phyloP scores from a whole-genome alignment of 2,329 filamentous ascomycete genomes.

The Chaetomiaceae sp. region DNA sequence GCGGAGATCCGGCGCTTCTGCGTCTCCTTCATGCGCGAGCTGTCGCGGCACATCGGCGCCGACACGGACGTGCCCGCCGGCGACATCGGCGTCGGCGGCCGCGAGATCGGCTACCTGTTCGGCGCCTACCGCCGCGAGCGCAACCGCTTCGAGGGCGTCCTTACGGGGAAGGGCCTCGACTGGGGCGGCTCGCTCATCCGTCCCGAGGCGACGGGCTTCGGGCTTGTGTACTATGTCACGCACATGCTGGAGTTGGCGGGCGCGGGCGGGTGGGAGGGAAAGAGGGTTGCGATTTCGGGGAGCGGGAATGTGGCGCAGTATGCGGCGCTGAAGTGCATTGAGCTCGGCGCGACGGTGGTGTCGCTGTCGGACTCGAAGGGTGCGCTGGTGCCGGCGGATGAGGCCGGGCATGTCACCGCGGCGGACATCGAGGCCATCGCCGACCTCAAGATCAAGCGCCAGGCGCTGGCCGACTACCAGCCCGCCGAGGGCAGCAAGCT shows the following conservation, averaged over 20 bases:
- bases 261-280: slow-evolving; percentile 79
- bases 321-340: slow-evolving; percentile 90
- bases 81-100: slow-evolving; percentile 88
- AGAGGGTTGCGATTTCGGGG: slow-evolving; percentile 91
- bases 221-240: slow-evolving; percentile 91
- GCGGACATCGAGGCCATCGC: slow-evolving; percentile 77
- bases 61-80: slow-evolving; percentile 95
- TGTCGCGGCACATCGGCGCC: slow-evolving; percentile 91
- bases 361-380: slow-evolving; percentile 93
- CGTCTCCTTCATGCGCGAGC: slow-evolving; percentile 90
- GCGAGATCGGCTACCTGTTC: slow-evolving; percentile 93
- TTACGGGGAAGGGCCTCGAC: slow-evolving; percentile 88
- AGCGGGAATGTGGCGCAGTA: slow-evolving; percentile 98
- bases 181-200: slow-evolving; percentile 95
- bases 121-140: slow-evolving; percentile 83
- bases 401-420: slow-evolving; percentile 65
- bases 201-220: slow-evolving; percentile 91
- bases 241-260: slow-evolving; percentile 94
- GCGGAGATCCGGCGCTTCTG: slow-evolving; percentile 98
- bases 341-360: slow-evolving; percentile 87
- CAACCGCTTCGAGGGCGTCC: slow-evolving; percentile 90
- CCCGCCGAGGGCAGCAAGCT: slow-evolving; percentile 45
- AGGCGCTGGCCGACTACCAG: slow-evolving; percentile 70
- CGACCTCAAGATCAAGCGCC: slow-evolving; percentile 77
- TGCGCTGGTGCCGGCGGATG: slow-evolving; percentile 67